A percentile compares a stretch with the other conserved stretches of the same genome.
Evolutionary conservation across 331 rosid genomes (phyloP).

Genomic region (Quercus tomentella): DNA sequence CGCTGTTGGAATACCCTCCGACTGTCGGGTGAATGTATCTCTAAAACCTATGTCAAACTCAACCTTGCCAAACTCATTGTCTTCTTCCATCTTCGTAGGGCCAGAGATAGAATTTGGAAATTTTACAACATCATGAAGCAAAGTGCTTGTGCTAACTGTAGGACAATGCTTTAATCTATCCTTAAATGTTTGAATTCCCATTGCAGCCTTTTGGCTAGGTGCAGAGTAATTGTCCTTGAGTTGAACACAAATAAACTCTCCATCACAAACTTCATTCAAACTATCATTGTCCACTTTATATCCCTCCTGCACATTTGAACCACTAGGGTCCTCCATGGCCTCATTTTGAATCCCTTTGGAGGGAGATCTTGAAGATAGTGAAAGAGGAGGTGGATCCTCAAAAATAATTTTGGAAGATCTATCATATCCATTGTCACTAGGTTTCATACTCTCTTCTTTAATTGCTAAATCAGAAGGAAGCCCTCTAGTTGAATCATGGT

Average conservation of each 20-base stretch:
- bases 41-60: slow-evolving; percentile 21
- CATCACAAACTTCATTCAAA: slow-evolving; percentile 26
- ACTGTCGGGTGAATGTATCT: slow-evolving; percentile 20
- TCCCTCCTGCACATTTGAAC: slow-evolving; percentile 37
- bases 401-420: slow-evolving; percentile 1
- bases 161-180: slow-evolving; percentile 41
- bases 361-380: not conserved
- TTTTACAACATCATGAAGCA: slow-evolving; percentile 18
- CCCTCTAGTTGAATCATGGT: slow-evolving; percentile 18
- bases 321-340: slow-evolving; percentile 14
- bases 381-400: slow-evolving; percentile 7
- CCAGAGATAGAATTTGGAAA: slow-evolving; percentile 22
- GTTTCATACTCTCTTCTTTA: slow-evolving; percentile 8
- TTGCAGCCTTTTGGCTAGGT: slow-evolving; percentile 30
- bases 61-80: slow-evolving; percentile 17
- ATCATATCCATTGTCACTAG: not conserved
- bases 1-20: slow-evolving; percentile 14
- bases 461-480: not conserved
- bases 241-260: slow-evolving; percentile 31
- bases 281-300: slow-evolving; percentile 14
- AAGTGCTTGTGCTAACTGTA: slow-evolving; percentile 6
- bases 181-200: slow-evolving; percentile 26
- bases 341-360: slow-evolving; percentile 28
- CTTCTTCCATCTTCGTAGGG: slow-evolving; percentile 26
- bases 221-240: slow-evolving; percentile 18